Conservation (phyloP, 1,139 yeast species). For the Blastobotrys petasosporus region DNA sequence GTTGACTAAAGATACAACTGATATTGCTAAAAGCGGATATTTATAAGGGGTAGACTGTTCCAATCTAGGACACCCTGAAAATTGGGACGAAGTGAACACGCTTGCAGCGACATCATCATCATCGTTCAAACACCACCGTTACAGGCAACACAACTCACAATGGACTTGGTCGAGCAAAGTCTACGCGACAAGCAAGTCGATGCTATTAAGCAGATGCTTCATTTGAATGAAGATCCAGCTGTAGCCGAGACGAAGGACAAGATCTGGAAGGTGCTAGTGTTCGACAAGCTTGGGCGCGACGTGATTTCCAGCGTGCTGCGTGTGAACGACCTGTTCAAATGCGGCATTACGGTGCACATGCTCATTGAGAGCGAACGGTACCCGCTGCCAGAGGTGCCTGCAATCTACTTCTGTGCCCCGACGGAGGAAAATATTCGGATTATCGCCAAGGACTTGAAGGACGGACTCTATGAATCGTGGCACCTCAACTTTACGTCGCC, state of each 20-base stretch:
- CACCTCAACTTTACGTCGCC: constrained; percentile 84
- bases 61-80: no score
- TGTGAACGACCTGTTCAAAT: constrained; percentile 80
- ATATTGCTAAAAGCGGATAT: no score
- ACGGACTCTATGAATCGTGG: constrained; percentile 69
- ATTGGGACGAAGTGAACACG: not conserved
- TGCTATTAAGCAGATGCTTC: constrained; percentile 76
- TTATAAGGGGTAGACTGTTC: no score
- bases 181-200: constrained; percentile 42
- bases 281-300: constrained; percentile 76
- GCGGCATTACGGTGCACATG: constrained; percentile 88
- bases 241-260: constrained; percentile 28
- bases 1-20: no score
- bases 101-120: not conserved
- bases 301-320: constrained; percentile 83
- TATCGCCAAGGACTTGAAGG: constrained; percentile 65
- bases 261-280: constrained; percentile 87
- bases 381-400: constrained; percentile 89
- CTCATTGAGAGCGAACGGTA: constrained; percentile 63
- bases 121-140: not conserved
- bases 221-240: constrained; percentile 52
- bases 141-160: not conserved
- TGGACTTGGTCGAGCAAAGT: constrained; percentile 19
- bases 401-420: constrained; percentile 85
- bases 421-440: constrained; percentile 63